A percentile compares a stretch with the other conserved stretches of the same genome.
Conservation (phyloP, 139 green algal species). For the Trebouxia sp. region DNA sequence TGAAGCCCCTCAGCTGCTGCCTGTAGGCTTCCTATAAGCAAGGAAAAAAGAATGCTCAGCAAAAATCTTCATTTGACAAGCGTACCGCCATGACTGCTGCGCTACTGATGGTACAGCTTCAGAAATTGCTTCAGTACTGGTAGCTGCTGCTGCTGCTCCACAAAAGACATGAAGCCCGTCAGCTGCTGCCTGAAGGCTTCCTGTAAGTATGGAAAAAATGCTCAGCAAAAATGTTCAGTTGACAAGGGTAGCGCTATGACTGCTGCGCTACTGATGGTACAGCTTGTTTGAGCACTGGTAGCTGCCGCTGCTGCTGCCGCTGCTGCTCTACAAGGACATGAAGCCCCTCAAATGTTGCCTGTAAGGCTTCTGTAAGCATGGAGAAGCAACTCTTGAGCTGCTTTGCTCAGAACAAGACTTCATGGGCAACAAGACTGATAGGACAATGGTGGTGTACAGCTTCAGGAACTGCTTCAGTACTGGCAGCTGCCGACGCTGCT, state of each 20-base stretch:
- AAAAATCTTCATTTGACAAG: not conserved
- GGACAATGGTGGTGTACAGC: conserved; percentile 93
- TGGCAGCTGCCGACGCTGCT: conserved; percentile 71
- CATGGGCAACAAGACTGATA: too few species aligned
- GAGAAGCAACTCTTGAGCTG: too few species aligned
- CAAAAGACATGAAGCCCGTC: conserved; percentile 78
- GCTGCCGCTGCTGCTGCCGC: conserved; percentile 69
- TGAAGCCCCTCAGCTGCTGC: conserved; percentile 88
- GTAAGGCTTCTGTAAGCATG: conserved; percentile 89
- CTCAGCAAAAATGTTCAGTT: not conserved
- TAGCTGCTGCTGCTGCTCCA: conserved; percentile 72
- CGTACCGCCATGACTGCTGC: not conserved
- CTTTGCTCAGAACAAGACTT: too few species aligned
- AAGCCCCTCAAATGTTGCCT: conserved; percentile 88
- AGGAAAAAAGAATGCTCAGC: not conserved
- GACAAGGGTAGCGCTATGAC: not conserved
- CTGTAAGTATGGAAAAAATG: conserved; percentile 1
- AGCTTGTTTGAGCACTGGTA: conserved; percentile 78
- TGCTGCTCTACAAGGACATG: conserved; percentile 70
- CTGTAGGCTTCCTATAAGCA: conserved; percentile 89
- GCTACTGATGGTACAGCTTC: too few species aligned
- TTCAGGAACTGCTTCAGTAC: conserved; percentile 85
- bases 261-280: too few species aligned
- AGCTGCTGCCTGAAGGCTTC: conserved; percentile 90
- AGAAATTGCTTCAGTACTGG: conserved; percentile 83